Conservation (phyloP, 768 basidiomycete genomes). For the Auriscalpium vulgare region DNA sequence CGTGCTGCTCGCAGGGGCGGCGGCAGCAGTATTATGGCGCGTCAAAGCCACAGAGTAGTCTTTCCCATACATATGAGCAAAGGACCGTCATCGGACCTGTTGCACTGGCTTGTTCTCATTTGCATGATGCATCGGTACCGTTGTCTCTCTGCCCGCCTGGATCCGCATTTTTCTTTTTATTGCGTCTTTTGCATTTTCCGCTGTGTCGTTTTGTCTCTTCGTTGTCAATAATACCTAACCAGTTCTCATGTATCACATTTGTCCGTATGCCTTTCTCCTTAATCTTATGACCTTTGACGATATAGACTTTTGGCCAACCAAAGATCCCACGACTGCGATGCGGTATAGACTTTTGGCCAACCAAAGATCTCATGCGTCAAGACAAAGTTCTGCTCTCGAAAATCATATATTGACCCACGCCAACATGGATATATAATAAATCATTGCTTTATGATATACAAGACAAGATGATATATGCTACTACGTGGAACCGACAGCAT, state of each 20-base stretch:
- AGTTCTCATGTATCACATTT: slow-evolving; percentile 9
- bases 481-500: no score
- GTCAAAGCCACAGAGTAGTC: slow-evolving; percentile 10
- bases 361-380: no score
- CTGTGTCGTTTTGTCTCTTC: slow-evolving; percentile 1
- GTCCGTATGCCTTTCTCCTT: slow-evolving; percentile 7
- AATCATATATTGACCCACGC: no score
- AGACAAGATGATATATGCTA: no score
- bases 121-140: background rate
- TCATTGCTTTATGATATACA: no score
- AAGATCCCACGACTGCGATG: no score
- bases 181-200: slow-evolving; percentile 12
- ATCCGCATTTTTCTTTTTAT: slow-evolving; percentile 2
- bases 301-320: background rate
- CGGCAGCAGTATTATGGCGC: slow-evolving; percentile 15
- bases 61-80: background rate
- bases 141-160: slow-evolving; percentile 5
- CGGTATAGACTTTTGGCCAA: background rate
- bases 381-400: no score
- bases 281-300: slow-evolving; percentile 15
- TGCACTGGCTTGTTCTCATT: background rate
- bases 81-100: no score
- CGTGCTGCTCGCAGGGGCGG: slow-evolving; percentile 13
- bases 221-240: background rate
- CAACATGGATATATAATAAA: no score